phyloP scores from a whole-genome alignment of 345 rosid species.

The Populus pruinosa region DNA sequence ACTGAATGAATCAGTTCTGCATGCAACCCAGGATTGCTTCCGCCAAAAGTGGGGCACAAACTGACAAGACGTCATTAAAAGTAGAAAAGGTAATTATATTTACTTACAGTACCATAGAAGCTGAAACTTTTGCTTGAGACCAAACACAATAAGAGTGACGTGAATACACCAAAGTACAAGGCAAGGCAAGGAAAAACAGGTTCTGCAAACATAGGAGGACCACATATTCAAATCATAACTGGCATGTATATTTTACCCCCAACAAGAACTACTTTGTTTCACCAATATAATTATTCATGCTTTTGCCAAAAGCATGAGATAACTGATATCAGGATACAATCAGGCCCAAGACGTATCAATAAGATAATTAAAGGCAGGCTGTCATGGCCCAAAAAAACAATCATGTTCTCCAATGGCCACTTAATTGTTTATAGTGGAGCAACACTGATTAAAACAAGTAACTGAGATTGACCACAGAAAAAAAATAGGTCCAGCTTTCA shows the following conservation, averaged over 20 bases:
- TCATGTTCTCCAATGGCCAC: background rate
- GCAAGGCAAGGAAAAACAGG: background rate
- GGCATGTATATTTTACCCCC: background rate
- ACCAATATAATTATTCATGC: background rate
- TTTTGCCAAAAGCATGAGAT: background rate
- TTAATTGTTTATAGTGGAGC: background rate
- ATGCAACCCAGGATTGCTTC: slow-evolving; percentile 82
- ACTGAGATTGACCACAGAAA: background rate
- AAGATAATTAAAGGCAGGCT: background rate
- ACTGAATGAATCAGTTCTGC: slow-evolving; percentile 76
- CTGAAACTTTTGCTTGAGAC: background rate
- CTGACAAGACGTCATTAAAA: slow-evolving; percentile 30
- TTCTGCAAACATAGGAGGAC: background rate
- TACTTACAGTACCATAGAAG: background rate
- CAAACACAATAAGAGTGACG: background rate
- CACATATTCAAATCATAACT: background rate
- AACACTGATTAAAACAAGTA: background rate
- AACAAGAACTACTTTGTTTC: background rate
- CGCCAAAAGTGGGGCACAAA: slow-evolving; percentile 78
- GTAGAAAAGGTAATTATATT: background rate
- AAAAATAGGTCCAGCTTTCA: background rate
- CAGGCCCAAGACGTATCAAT: background rate
- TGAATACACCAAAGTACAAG: background rate
- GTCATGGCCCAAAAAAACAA: background rate
- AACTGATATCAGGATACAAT: background rate